phyloP scores from a whole-genome alignment of 176 grass and related monocot species.

The Areca catechu region DNA sequence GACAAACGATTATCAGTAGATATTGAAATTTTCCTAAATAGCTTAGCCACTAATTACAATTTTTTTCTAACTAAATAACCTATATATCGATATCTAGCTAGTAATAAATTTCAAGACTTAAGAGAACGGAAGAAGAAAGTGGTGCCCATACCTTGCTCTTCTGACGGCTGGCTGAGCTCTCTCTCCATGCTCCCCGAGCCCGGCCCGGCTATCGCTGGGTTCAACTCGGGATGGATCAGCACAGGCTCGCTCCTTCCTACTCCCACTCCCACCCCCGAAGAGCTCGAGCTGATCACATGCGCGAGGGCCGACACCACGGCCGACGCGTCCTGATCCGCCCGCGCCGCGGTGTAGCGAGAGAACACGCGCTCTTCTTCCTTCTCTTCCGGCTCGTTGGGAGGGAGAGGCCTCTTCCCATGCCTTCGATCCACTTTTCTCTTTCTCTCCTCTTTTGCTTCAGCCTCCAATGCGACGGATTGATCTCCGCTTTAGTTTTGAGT shows the following conservation, averaged over 20 bases:
- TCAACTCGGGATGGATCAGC: not conserved
- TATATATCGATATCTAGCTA: too few species aligned
- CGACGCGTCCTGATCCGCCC: slow-evolving; percentile 45
- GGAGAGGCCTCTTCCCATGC: slow-evolving; percentile 85
- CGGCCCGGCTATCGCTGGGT: not conserved
- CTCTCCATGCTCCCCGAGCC: not conserved
- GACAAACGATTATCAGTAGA: too few species aligned
- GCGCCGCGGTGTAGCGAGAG: slow-evolving; percentile 29
- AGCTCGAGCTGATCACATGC: slow-evolving; percentile 34
- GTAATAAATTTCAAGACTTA: too few species aligned
- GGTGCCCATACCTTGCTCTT: slow-evolving; percentile 40
- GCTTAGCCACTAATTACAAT: too few species aligned
- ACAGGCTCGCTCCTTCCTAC: not conserved
- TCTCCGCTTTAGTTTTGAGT: not conserved
- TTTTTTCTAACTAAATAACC: too few species aligned
- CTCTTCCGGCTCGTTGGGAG: slow-evolving; percentile 32
- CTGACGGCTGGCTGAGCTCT: not conserved
- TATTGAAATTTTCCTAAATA: too few species aligned
- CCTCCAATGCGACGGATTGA: not conserved
- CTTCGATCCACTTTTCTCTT: slow-evolving; percentile 62
- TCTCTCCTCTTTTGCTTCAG: not conserved
- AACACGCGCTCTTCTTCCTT: slow-evolving; percentile 15
- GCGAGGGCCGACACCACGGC: slow-evolving; percentile 79
- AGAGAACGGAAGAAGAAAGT: too few species aligned
- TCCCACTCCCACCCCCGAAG: not conserved